A percentile compares a stretch with the other conserved stretches of the same genome.
Conservation (phyloP, 164 flowering plant species). For the Litsea cubeba region DNA sequence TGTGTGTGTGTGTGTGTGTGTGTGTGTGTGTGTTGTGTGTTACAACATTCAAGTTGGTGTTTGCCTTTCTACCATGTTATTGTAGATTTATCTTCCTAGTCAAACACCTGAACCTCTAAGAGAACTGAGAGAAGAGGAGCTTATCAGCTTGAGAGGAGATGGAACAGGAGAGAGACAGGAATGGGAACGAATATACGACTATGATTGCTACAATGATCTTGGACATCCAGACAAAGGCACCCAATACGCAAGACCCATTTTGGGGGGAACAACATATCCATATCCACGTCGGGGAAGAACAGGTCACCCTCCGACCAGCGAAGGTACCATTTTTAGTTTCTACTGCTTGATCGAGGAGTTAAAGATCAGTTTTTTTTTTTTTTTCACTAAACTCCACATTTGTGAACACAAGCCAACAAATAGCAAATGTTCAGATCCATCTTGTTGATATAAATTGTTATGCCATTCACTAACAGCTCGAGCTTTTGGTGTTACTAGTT, state of each 20-base stretch:
- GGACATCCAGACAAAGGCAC: slow-evolving; percentile 61
- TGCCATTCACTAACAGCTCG: too few relatives aligned
- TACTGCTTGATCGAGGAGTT: background rate
- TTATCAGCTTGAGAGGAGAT: slow-evolving; percentile 60
- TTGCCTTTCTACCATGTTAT: background rate
- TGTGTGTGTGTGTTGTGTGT: too few relatives aligned
- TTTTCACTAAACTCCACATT: background rate
- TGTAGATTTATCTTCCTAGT: slow-evolving; percentile 67
- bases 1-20: too few relatives aligned
- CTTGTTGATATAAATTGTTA: too few relatives aligned
- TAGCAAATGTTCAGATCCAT: too few relatives aligned
- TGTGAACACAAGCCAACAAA: too few relatives aligned
- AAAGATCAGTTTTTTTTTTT: too few relatives aligned
- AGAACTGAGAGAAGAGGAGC: slow-evolving; percentile 57
- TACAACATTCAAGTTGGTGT: background rate
- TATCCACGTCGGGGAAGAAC: slow-evolving; percentile 88
- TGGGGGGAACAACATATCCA: slow-evolving; percentile 80
- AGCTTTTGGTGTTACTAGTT: too few relatives aligned
- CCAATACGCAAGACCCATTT: slow-evolving; percentile 43
- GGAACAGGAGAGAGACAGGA: slow-evolving; percentile 61
- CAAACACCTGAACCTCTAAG: slow-evolving; percentile 54
- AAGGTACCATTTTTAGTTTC: slow-evolving; percentile 27
- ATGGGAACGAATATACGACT: slow-evolving; percentile 84
- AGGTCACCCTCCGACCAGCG: slow-evolving; percentile 44
- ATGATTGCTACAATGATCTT: slow-evolving; percentile 76